Conservation (phyloP, 306 rosid genomes). For the Cercis canadensis region DNA sequence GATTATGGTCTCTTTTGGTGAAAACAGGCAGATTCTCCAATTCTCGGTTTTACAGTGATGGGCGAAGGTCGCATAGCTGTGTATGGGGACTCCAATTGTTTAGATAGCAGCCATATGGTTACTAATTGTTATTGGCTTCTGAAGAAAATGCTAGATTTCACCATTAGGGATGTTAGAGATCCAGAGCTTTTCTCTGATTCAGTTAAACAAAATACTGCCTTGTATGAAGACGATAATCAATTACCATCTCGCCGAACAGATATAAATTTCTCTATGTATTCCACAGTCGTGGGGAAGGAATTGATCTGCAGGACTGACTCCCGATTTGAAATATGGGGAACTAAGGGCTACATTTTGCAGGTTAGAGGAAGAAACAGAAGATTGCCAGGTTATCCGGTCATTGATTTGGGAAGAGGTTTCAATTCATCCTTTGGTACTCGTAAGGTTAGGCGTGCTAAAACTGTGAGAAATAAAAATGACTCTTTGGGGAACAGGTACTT, state of each 20-base stretch:
- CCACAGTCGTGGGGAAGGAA: slow-evolving; percentile 79
- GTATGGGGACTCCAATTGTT: slow-evolving; percentile 96
- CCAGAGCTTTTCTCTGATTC: slow-evolving; percentile 80
- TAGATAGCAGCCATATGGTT: slow-evolving; percentile 98
- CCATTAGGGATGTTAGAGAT: slow-evolving; percentile 68
- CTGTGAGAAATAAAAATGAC: slow-evolving; percentile 45
- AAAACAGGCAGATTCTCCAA: slow-evolving; percentile 92
- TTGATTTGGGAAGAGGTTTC: slow-evolving; percentile 69
- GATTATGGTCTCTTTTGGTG: slow-evolving; percentile 35
- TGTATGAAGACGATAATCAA: slow-evolving; percentile 71
- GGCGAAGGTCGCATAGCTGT: slow-evolving; percentile 84
- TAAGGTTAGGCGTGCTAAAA: slow-evolving; percentile 34
- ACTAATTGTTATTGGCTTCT: slow-evolving; percentile 88
- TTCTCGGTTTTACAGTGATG: slow-evolving; percentile 73
- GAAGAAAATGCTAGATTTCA: slow-evolving; percentile 82
- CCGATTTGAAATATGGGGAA: slow-evolving; percentile 88
- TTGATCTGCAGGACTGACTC: slow-evolving; percentile 76
- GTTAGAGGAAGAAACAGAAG: slow-evolving; percentile 87
- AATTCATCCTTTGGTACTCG: slow-evolving; percentile 56
- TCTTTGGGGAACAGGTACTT: slow-evolving; percentile 66
- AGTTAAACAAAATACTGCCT: slow-evolving; percentile 55
- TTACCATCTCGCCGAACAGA: slow-evolving; percentile 92
- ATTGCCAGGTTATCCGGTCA: slow-evolving; percentile 77
- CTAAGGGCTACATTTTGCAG: slow-evolving; percentile 78
- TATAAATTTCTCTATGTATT: slow-evolving; percentile 83